Base-by-base conservation (phyloP, 148 eudicot genomes). In the Cornus florida region DNA sequence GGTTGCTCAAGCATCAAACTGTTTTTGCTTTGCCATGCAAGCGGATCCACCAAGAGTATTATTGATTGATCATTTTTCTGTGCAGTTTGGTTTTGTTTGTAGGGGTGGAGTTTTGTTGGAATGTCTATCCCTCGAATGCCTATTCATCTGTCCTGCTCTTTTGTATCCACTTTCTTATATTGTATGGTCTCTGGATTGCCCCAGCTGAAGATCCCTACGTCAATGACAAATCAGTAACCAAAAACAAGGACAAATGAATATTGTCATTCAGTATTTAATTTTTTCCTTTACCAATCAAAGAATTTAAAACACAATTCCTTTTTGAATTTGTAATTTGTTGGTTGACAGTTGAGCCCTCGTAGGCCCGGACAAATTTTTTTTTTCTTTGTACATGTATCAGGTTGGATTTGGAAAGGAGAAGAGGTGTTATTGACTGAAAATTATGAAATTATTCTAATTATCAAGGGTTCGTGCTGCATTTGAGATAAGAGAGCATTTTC, bases 21-120 rank as follows among this genome's bases (percentile, higher is more conserved):
- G 57, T 69, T 57, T 43, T 31, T 11, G 50, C 59, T 73, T 17
- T 13, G 10, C 46, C 11, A 10, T 24, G 24, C 19, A 53, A 53
- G 59, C 12, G 31, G 31, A 48, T 66, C 23, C 41, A 66, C 20
- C 57, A 19, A 8, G 69, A 35, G 38, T 35, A 53, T 24, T 11
- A 24, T 31, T 69, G 2, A 66, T 56, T 67, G 43, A 64, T 73
- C 32, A 56, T 31, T 35, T 69, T 48, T 38, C 76, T 77, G 31
- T 92, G 90, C 95, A 94, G 97, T 32, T 71, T 94, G 69, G 83
- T 91, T 35, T 83, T 94, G 86, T 94, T 92, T 70, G 67, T 76
- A 35, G 87, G 74, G 11, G 89, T 90, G 71, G 98, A 94, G 82
- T 72, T 81, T 16, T 94, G 97, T 87, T 94, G 97, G 98, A 94